Evolutionary conservation across 352 stramenopile genomes (phyloP).

Genomic region (Paralagenidium karlingii): DNA sequence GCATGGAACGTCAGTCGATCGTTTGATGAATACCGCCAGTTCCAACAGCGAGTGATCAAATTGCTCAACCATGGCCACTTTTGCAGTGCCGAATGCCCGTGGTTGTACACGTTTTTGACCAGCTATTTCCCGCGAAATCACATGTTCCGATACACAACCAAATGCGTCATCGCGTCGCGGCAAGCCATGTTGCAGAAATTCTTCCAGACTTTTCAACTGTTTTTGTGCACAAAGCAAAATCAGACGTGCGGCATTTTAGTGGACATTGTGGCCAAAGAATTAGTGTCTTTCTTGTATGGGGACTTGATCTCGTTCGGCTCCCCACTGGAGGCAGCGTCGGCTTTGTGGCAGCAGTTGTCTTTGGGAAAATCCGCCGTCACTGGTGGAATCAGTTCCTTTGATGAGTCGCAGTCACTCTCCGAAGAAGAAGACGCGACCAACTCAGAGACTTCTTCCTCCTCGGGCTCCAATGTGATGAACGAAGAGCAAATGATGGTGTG

Average conservation of each 20-base stretch:
- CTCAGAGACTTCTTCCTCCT: too few relatives aligned
- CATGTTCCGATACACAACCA: too few relatives aligned
- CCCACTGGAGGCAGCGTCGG: too few relatives aligned
- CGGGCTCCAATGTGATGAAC: too few relatives aligned
- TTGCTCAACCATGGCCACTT: slow-evolving; percentile 57
- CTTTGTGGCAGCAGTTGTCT: too few relatives aligned
- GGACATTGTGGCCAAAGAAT: slow-evolving; percentile 15
- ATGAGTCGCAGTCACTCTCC: background rate
- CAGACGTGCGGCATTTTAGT: slow-evolving; percentile 33
- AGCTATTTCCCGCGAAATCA: slow-evolving; percentile 68
- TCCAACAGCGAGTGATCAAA: slow-evolving; percentile 61
- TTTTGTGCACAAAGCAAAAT: slow-evolving; percentile 47
- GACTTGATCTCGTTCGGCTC: too few relatives aligned
- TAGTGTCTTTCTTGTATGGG: slow-evolving; percentile 54
- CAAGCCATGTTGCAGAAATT: slow-evolving; percentile 41
- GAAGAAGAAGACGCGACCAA: background rate
- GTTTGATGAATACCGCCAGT: slow-evolving; percentile 62
- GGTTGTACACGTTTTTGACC: slow-evolving; percentile 59
- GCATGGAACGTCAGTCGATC: too few relatives aligned
- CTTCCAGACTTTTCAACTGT: slow-evolving; percentile 37
- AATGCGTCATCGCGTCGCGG: slow-evolving; percentile 6
- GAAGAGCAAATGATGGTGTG: too few relatives aligned
- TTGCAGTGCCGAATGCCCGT: slow-evolving; percentile 54
- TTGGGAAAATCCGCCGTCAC: too few relatives aligned
- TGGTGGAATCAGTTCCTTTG: too few relatives aligned